phyloP scores from a whole-genome alignment of 129 eudicot species.

The Dittrichia graveolens region DNA sequence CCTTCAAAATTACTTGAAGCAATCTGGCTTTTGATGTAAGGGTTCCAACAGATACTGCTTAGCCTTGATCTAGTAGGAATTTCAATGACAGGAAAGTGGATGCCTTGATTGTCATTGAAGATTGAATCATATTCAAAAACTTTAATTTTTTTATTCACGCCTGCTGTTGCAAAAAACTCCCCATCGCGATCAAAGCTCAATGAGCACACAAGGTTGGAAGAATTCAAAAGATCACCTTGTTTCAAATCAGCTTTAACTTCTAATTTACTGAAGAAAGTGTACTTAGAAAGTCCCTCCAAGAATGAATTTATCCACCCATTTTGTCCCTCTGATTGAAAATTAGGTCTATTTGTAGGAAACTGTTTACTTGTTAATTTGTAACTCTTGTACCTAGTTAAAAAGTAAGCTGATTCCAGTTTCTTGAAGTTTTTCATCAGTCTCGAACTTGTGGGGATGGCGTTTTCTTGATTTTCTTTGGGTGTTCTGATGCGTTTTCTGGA shows the following conservation, averaged over 20 bases:
- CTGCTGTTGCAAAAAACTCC: slow-evolving; percentile 93
- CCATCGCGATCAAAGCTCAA: slow-evolving; percentile 90
- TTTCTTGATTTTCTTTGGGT: slow-evolving; percentile 41
- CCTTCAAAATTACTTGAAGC: slow-evolving; percentile 99
- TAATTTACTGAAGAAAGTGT: slow-evolving; percentile 61
- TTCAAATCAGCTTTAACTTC: slow-evolving; percentile 82
- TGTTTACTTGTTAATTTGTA: slow-evolving; percentile 35
- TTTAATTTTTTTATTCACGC: slow-evolving; percentile 95
- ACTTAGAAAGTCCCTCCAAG: slow-evolving; percentile 80
- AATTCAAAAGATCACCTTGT: slow-evolving; percentile 88
- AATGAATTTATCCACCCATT: slow-evolving; percentile 77
- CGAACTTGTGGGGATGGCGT: slow-evolving; percentile 43
- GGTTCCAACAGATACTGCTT: slow-evolving; percentile 94
- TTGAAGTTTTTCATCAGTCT: slow-evolving; percentile 75
- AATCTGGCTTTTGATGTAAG: slow-evolving; percentile 86
- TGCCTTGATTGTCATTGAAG: slow-evolving; percentile 65
- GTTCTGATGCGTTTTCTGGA: slow-evolving; percentile 62
- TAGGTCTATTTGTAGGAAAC: slow-evolving; percentile 25
- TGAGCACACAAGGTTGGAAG: slow-evolving; percentile 88
- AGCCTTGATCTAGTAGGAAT: slow-evolving; percentile 74
- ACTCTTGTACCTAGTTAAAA: slow-evolving; percentile 55
- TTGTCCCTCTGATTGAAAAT: slow-evolving; percentile 28
- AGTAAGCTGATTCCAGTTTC: slow-evolving; percentile 81
- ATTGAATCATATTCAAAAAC: slow-evolving; percentile 75
- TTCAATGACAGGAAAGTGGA: slow-evolving; percentile 89